A percentile compares a stretch with the other conserved stretches of the same genome.
These are phyloP conservation scores for Suillus placidus DNA, from an alignment of 768 basidiomycete species.

Conservation along the genomic window DNA sequence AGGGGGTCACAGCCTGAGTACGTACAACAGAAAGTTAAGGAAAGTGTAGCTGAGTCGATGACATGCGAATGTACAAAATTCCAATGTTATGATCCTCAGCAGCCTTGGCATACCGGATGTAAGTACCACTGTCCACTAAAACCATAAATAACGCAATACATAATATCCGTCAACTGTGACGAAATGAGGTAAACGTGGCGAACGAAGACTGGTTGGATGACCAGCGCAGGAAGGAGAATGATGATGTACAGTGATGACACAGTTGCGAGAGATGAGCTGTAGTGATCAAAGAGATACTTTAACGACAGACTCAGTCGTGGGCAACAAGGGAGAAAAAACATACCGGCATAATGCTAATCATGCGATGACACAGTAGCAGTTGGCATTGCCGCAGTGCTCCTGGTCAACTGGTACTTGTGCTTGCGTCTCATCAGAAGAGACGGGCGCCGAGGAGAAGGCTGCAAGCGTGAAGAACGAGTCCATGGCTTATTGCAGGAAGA, in stretches of 20 bases:
- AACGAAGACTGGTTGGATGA: background rate
- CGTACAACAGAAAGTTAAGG: background rate
- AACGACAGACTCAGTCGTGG: background rate
- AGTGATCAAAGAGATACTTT: background rate
- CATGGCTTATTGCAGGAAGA: background rate
- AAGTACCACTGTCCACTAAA: background rate
- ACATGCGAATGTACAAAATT: background rate
- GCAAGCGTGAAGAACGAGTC: background rate
- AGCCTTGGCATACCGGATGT: background rate
- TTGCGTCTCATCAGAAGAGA: constrained; percentile 5
- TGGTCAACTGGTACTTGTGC: constrained; percentile 7
- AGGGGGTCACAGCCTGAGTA: background rate
- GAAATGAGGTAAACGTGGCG: background rate
- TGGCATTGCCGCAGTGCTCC: background rate
- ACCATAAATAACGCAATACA: background rate
- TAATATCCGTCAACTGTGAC: background rate
- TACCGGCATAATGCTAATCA: background rate
- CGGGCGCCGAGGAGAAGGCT: background rate
- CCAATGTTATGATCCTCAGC: background rate
- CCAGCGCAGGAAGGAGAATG: background rate
- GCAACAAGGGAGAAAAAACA: background rate
- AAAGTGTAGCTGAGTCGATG: background rate
- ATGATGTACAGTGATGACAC: background rate
- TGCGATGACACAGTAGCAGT: constrained; percentile 7
- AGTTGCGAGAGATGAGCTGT: background rate